Percentiles rank a stretch among this genome's conserved stretches.
Conservation (phyloP, 116 monocot species). For the Iris pallida region DNA sequence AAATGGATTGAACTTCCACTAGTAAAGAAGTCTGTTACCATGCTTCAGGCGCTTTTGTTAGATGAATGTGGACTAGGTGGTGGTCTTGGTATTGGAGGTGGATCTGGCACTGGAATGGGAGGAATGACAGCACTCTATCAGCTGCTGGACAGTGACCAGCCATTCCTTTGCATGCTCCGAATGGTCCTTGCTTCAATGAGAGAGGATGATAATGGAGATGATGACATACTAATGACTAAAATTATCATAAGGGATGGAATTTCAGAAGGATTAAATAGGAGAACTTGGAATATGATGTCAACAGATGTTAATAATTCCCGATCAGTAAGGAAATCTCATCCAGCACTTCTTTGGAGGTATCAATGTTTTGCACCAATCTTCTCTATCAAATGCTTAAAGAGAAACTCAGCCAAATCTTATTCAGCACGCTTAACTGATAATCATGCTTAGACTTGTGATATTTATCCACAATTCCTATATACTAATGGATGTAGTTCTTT, state of each 20-base stretch:
- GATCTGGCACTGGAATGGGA: constrained; percentile 90
- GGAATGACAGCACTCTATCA: constrained; percentile 87
- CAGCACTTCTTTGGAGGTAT: constrained; percentile 91
- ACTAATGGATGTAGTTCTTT: no score
- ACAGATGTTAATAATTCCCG: constrained; percentile 39
- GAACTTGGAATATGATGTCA: constrained; percentile 23
- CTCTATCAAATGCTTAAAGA: no score
- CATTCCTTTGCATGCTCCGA: constrained; percentile 91
- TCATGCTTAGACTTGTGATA: no score
- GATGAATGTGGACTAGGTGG: constrained; percentile 92
- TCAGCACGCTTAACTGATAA: no score
- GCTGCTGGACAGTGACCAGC: constrained; percentile 92
- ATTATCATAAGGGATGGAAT: constrained; percentile 53
- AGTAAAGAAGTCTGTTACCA: constrained; percentile 77
- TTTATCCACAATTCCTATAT: no score
- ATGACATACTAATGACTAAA: constrained; percentile 60
- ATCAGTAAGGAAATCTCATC: constrained; percentile 59
- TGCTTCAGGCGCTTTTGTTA: constrained; percentile 87
- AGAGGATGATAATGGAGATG: constrained; percentile 79
- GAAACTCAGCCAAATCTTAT: no score
- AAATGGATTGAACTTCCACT: constrained; percentile 87
- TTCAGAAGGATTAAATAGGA: constrained; percentile 48
- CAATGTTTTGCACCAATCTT: no score
- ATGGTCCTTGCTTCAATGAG: constrained; percentile 89
- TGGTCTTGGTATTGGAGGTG: constrained; percentile 83